Base-by-base conservation (phyloP, 202 grass and related monocot genomes). In the Schoenoplectus tabernaemontani region DNA sequence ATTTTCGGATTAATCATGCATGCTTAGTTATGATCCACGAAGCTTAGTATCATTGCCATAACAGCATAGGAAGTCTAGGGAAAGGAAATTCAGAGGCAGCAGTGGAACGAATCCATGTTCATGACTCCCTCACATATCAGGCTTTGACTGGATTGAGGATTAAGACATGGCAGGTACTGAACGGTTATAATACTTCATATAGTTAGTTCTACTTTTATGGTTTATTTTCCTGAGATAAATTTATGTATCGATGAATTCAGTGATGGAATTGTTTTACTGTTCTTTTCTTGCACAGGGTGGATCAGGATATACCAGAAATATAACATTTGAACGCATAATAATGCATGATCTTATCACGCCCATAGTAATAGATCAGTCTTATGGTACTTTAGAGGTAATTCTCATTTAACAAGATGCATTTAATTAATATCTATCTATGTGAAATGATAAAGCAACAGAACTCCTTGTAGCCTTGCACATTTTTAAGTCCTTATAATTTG, bases 101-200 rank as follows among this genome's bases (percentile, higher is more conserved):
- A 15, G 89, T 92, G 13, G 87, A 86, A 76, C 56, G 37, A n/a
- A 57, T 96, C 38, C 47, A 16, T 22, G 73, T 92, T 17, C 72
- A 81, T 16, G 30, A 90, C n/a, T 92, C 83, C 46, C 84, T 4
- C 12, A 84, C 92, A 54, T 22, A 59, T 64, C 57, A 82, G 36
- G 83, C 90, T 24, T 43, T 80, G 23, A 90, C n/a, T 11, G 90
- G 90, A 10, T 90, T 82, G 17, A 87, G 90, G 77, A 96, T 96
- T 76, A 92, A 96, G 89, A 88, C 93, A 28, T 92, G 90, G 93
- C 86, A 87, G 92, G 92, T 96, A 82, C 57, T 51, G 10, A 19
- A 51, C 32, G n/a, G 7, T 61, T n/a, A 68, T 47, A 9, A 59
- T 11, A 17, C n/a, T 33, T 62, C 53, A 32, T 76, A 76, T 24